Evolutionary conservation across 2,329 filamentous ascomycete species (phyloP).

Genomic region (Pseudogymnoascus pannorum): DNA sequence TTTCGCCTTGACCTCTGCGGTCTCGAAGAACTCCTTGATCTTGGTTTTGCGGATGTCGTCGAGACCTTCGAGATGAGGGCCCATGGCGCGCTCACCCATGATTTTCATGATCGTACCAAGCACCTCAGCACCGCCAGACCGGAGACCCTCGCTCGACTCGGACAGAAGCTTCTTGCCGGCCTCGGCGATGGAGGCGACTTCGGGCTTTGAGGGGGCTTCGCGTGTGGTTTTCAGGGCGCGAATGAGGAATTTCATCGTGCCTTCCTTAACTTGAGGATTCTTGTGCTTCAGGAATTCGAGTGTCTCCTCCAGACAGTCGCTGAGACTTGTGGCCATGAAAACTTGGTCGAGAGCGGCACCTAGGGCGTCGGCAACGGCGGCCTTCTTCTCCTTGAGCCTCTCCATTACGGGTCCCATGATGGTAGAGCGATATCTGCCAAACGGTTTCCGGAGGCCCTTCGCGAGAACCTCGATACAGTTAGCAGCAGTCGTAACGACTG

Average conservation of each 20-base stretch:
- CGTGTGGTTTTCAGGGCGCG: constrained; percentile 76
- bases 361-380: constrained; percentile 77
- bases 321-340: constrained; percentile 59
- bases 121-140: constrained; percentile 85
- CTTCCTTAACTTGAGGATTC: constrained; percentile 95
- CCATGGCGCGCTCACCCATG: constrained; percentile 93
- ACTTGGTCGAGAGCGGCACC: constrained; percentile 72
- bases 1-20: constrained; percentile 78
- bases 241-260: constrained; percentile 88
- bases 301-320: constrained; percentile 88
- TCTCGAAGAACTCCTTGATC: constrained; percentile 85
- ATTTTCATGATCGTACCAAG: constrained; percentile 98
- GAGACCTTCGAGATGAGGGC: constrained; percentile 78
- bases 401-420: constrained; percentile 91
- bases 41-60: constrained; percentile 95
- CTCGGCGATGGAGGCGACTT: constrained; percentile 82
- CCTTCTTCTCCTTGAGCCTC: constrained; percentile 95
- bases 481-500: constrained; percentile 86
- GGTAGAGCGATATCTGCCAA: constrained; percentile 69
- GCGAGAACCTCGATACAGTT: constrained; percentile 87
- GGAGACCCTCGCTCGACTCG: constrained; percentile 77
- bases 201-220: constrained; percentile 74
- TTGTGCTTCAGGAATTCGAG: constrained; percentile 81
- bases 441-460: constrained; percentile 72
- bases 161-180: constrained; percentile 80